Evolutionary conservation across 352 stramenopile species (phyloP), one percentile per base, ranked within the genome.

Genomic region (Phytophthora sojae): DNA sequence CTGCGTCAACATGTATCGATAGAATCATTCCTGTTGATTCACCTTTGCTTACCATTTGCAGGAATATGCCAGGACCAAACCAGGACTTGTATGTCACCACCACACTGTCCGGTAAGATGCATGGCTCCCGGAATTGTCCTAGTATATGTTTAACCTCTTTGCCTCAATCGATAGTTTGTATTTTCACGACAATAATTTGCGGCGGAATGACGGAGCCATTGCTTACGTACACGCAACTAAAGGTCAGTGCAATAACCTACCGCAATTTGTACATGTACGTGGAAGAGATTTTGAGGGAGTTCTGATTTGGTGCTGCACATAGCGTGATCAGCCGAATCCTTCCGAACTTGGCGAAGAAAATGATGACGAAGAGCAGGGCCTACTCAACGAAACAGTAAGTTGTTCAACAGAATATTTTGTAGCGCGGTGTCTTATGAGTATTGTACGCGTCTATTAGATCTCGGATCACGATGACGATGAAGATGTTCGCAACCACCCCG

Each of bases 151-250:
- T 19, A 69, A 57, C 19, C 47, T 61, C 39, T 45, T 56, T 23
- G 47, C 45, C 19, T 42, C 1, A 4, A 30, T 63, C 14, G 3
- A 21, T 35, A 89, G 85, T 99, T 42, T 97, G 98, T 19, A 97
- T 99, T 49, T 98, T 99, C 74, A 99, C 97, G 3, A 99, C 97
- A 2, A 84, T 99, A 50, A 95, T 99, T 51, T 99, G 94, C 75
- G 97, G 96, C 45, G 95, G 93, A 4, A 69, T 97, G 55, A 98
- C 93, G 0, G 93, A 97, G 68, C 90, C 93, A 6, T 68, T 97
- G 37, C 82, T 99, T 8, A 93, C 87, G 19, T 89, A 91, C 55
- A 93, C 83, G 0, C 62, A 87, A 59, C 75, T 93, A 35, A 93
- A 91, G 76, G 81, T 88, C 61, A n/a, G 57, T 57, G 30, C 39